A percentile compares a stretch with the other conserved stretches of the same genome.
Evolutionary conservation across 352 stramenopile species (phyloP).

Genomic region (Globisporangium nodosum): DNA sequence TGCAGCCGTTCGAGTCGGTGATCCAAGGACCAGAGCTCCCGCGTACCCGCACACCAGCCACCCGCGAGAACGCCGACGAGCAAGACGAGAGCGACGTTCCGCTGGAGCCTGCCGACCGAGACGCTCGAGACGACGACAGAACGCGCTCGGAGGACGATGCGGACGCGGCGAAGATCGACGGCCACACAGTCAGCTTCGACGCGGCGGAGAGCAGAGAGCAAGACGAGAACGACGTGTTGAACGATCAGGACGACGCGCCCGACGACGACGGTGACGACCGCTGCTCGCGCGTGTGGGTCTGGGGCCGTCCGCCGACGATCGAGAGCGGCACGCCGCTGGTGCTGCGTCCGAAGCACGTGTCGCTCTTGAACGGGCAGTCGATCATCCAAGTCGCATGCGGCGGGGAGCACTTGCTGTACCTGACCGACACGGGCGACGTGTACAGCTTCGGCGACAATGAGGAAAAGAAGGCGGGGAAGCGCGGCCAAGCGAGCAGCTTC

Average conservation of each 20-base stretch:
- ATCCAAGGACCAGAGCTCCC: not conserved
- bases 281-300: conserved; percentile 50
- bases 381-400: conserved; percentile 75
- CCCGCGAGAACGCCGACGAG: not conserved
- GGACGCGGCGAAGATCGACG: not conserved
- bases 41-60: not conserved
- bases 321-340: conserved; percentile 46
- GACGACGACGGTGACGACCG: conserved; percentile 15
- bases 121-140: not conserved
- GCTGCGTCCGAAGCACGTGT: conserved; percentile 60
- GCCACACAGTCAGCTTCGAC: not conserved
- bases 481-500: conserved; percentile 23
- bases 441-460: conserved; percentile 75
- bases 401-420: conserved; percentile 69
- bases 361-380: conserved; percentile 44
- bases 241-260: not conserved
- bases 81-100: not conserved
- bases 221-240: conserved; percentile 1
- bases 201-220: conserved; percentile 3
- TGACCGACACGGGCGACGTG: conserved; percentile 70
- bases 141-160: not conserved
- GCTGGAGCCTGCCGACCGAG: not conserved
- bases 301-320: conserved; percentile 53
- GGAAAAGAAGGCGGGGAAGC: conserved; percentile 33
- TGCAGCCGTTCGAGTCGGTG: conserved; percentile 26